These are phyloP conservation scores for Aspergillaceae sp. DNA, from an alignment of 2,329 filamentous ascomycete species.

Conservation along the genomic window DNA sequence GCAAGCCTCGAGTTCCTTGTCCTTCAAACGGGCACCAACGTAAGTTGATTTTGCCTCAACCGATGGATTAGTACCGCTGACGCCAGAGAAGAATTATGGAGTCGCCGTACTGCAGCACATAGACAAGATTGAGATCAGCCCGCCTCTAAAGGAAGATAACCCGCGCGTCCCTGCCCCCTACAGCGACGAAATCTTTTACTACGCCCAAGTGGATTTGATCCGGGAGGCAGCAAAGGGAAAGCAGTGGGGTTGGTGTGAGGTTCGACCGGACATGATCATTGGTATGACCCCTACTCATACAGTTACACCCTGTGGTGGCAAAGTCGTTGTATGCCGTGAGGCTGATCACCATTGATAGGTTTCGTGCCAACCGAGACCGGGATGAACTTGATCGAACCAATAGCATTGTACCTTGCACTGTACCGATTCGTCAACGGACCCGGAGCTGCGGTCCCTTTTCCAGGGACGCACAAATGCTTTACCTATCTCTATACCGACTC, in stretches of 20 bases:
- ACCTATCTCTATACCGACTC: slow-evolving; percentile 27
- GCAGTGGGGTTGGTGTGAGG: slow-evolving; percentile 38
- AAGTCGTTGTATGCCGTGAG: background rate
- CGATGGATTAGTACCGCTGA: slow-evolving; percentile 11
- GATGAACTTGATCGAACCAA: slow-evolving; percentile 35
- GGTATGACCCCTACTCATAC: slow-evolving; percentile 5
- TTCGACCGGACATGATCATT: slow-evolving; percentile 38
- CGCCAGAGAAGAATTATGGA: slow-evolving; percentile 14
- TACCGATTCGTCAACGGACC: slow-evolving; percentile 30
- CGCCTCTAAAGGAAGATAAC: slow-evolving; percentile 32
- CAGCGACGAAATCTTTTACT: slow-evolving; percentile 41
- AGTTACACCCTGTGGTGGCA: background rate
- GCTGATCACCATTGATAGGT: slow-evolving; percentile 15
- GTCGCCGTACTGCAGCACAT: slow-evolving; percentile 20
- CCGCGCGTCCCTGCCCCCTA: slow-evolving; percentile 36
- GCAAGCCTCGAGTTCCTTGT: slow-evolving; percentile 33
- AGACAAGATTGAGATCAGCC: slow-evolving; percentile 13
- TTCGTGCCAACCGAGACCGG: slow-evolving; percentile 39
- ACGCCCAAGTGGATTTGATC: slow-evolving; percentile 38
- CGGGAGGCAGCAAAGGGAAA: slow-evolving; percentile 29
- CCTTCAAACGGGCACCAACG: slow-evolving; percentile 37
- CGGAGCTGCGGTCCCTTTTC: slow-evolving; percentile 29
- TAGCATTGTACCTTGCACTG: slow-evolving; percentile 32
- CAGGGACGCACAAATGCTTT: slow-evolving; percentile 28
- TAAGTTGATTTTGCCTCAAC: slow-evolving; percentile 17